phyloP scores from a whole-genome alignment of 169 alveolate species.

The Theileria annulata region DNA sequence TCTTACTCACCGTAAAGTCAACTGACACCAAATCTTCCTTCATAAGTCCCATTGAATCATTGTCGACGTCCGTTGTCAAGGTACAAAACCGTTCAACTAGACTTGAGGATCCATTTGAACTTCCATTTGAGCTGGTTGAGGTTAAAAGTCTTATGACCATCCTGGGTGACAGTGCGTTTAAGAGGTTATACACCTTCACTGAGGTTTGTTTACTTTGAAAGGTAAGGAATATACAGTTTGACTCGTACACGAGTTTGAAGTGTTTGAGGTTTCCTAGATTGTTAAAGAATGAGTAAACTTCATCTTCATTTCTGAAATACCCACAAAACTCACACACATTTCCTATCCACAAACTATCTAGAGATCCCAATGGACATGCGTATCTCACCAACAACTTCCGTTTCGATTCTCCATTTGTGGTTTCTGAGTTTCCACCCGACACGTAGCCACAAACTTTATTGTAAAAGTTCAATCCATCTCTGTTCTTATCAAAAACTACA shows the following conservation, averaged over 20 bases:
- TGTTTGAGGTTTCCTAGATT: constrained; percentile 41
- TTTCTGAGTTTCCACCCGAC: constrained; percentile 30
- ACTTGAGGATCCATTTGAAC: neutral
- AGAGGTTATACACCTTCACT: constrained; percentile 8
- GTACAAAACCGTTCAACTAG: neutral
- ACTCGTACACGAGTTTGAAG: constrained; percentile 28
- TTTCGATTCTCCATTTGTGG: neutral
- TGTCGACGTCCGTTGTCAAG: neutral
- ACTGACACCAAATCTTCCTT: constrained; percentile 9
- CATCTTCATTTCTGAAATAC: constrained; percentile 42
- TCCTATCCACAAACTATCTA: constrained; percentile 60
- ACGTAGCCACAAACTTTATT: neutral
- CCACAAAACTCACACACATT: constrained; percentile 52
- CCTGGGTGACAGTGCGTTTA: constrained; percentile 11
- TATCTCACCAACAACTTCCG: constrained; percentile 10
- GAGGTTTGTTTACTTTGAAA: constrained; percentile 29
- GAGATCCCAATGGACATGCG: constrained; percentile 40
- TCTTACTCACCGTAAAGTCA: constrained; percentile 2
- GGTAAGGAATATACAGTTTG: constrained; percentile 53
- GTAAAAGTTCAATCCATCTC: constrained; percentile 15
- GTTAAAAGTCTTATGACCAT: neutral
- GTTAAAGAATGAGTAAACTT: constrained; percentile 34
- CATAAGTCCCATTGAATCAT: neutral
- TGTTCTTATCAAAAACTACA: constrained; percentile 10
- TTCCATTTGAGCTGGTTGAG: neutral